phyloP scores from a whole-genome alignment of 352 stramenopile species.

The Pythium sp. region DNA sequence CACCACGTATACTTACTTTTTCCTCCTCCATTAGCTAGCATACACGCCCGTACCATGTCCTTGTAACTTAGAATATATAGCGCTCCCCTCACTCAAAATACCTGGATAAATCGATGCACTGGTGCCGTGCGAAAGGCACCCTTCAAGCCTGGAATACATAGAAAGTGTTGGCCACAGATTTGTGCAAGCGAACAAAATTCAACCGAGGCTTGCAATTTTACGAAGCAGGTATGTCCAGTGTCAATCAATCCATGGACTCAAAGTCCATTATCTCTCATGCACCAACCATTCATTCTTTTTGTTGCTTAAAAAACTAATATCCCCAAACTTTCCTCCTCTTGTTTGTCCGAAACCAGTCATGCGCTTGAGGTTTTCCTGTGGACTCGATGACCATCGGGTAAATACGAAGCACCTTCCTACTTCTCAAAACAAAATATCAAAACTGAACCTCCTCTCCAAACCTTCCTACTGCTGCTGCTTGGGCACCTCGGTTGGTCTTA shows the following conservation, averaged over 20 bases:
- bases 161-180: no score
- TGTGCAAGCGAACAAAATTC: no score
- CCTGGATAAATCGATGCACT: no score
- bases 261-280: no score
- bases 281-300: background rate
- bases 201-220: no score
- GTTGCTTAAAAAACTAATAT: background rate
- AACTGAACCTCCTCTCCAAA: background rate
- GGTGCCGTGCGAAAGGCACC: no score
- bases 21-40: no score
- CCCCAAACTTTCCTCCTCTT: background rate
- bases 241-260: no score
- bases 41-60: background rate
- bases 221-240: no score
- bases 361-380: background rate
- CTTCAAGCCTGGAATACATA: no score
- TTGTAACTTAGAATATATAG: conserved; percentile 13
- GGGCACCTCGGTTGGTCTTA: no score
- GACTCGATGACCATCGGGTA: background rate
- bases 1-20: background rate
- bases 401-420: background rate
- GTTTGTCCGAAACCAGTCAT: background rate
- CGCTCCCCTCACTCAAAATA: background rate
- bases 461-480: no score
- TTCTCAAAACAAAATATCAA: background rate